A percentile compares a stretch with the other conserved stretches of the same genome.
These are phyloP conservation scores for Aspergillus novofumigatus DNA, from an alignment of 2,329 filamentous ascomycete genomes.

Conservation along the genomic window DNA sequence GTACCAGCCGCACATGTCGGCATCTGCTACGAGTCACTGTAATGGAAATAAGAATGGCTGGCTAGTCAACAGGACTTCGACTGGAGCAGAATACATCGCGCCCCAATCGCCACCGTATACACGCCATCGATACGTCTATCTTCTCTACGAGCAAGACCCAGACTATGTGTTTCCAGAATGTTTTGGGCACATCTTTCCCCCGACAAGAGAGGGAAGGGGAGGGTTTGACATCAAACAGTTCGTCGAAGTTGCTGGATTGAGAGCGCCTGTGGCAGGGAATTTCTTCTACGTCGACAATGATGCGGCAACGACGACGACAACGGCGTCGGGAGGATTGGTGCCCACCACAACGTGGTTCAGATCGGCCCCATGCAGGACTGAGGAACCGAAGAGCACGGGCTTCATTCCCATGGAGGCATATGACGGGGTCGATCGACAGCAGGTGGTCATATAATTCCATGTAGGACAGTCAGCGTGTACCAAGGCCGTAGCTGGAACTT, in stretches of 20 bases:
- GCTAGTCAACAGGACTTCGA: constrained; percentile 1
- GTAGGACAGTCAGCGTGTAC: neutral
- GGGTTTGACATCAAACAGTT: constrained; percentile 36
- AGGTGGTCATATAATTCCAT: neutral
- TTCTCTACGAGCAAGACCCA: constrained; percentile 25
- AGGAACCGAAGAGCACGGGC: neutral
- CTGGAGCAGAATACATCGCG: constrained; percentile 23
- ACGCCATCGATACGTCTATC: constrained; percentile 29
- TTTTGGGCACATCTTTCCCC: constrained; percentile 30
- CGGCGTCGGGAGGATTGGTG: constrained; percentile 1
- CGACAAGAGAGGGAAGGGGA: constrained; percentile 17
- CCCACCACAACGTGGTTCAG: constrained; percentile 18
- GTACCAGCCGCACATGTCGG: constrained; percentile 21
- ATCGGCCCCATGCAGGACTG: constrained; percentile 13
- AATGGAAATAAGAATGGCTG: neutral
- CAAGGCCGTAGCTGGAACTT: neutral
- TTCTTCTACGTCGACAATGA: constrained; percentile 37
- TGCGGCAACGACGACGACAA: constrained; percentile 3
- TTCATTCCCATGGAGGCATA: neutral
- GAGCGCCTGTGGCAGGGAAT: constrained; percentile 31
- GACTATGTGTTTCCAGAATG: constrained; percentile 26
- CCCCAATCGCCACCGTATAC: constrained; percentile 24
- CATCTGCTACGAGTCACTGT: constrained; percentile 3
- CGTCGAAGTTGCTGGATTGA: constrained; percentile 27
- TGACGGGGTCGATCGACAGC: neutral